phyloP scores from a whole-genome alignment of 352 stramenopile genomes.

The Globisporangium orthogonon region DNA sequence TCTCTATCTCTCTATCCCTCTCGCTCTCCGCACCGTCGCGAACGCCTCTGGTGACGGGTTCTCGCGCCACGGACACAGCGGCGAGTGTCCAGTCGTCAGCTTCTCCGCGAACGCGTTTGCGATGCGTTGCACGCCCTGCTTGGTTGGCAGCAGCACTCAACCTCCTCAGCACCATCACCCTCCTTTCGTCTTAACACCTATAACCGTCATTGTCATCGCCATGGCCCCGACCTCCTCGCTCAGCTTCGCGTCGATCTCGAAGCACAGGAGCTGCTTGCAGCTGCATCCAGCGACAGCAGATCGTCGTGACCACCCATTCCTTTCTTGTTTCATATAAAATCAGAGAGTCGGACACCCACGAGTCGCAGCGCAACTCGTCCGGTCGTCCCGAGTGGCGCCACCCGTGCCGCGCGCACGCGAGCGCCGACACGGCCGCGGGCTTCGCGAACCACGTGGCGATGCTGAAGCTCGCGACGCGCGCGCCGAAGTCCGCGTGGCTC shows the following conservation, averaged over 20 bases:
- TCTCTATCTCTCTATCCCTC: background rate
- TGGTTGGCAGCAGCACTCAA: background rate
- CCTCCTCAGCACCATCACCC: background rate
- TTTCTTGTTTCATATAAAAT: background rate
- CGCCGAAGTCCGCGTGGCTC: constrained; percentile 40
- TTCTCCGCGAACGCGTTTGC: constrained; percentile 30
- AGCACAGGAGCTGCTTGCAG: constrained; percentile 44
- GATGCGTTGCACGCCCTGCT: constrained; percentile 26
- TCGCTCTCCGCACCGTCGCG: constrained; percentile 23
- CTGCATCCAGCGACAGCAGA: constrained; percentile 17
- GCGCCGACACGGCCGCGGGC: constrained; percentile 30
- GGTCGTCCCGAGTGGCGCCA: constrained; percentile 33
- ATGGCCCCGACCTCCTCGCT: constrained; percentile 24
- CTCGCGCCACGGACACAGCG: constrained; percentile 47
- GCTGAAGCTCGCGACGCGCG: constrained; percentile 43
- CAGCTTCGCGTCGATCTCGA: constrained; percentile 39
- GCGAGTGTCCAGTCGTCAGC: constrained; percentile 31
- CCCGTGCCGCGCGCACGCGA: constrained; percentile 44
- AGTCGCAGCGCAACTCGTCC: constrained; percentile 41
- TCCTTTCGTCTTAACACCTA: no score
- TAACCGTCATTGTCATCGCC: no score
- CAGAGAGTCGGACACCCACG: constrained; percentile 12
- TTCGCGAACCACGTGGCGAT: constrained; percentile 65
- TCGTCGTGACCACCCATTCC: background rate
- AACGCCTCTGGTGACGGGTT: constrained; percentile 57